Evolutionary conservation across 495 filamentous ascomycete genomes (phyloP), one percentile per base, ranked within the genome.

Genomic region (Pyrenula aspistea): DNA sequence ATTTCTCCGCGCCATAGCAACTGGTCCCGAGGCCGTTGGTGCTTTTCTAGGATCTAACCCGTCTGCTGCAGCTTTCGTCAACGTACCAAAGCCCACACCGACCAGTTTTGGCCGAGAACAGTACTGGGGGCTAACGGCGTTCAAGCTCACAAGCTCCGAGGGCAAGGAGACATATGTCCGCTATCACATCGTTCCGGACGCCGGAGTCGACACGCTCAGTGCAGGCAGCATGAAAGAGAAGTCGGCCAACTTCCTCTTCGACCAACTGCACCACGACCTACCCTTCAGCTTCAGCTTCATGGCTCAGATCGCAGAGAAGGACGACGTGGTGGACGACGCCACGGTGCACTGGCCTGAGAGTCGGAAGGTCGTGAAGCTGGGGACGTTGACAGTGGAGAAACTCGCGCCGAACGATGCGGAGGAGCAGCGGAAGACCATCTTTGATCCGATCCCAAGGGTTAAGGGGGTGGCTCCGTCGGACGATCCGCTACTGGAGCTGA

Each of bases 381-480:
- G 79, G 2, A 66, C 55, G 8, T 15, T 42, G 31, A 42, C 4
- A 15, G 15, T 42, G 4, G 31, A 42, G 31, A 42, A 42, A 15
- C 8, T 42, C 8, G 42, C 68, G 8, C 51, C 57, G 12, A 66
- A 77, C 22, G 66, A 71, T 53, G 66, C 61, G 31, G 64, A 65
- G 57, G 61, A 75, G 67, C 71, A 76, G 67, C 76, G 78, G 66
- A 59, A 66, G 25, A 68, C 76, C 48, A 79, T 80, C 56, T 80
- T 78, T 59, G 77, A 82, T 63, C 77, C 78, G 22, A 72, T 80
- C 56, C 77, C 79, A 1, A 68, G 78, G 25, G 73, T 79, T 4
- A 15, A 42, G 15, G 31, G 31, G 31, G 15, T 42, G 8, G 31
- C 31, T 4, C 56, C 70, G 3, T 71, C 66, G 31, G 71, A 61